Evolutionary conservation across 331 rosid genomes (phyloP).

Genomic region (Saraca asoca): DNA sequence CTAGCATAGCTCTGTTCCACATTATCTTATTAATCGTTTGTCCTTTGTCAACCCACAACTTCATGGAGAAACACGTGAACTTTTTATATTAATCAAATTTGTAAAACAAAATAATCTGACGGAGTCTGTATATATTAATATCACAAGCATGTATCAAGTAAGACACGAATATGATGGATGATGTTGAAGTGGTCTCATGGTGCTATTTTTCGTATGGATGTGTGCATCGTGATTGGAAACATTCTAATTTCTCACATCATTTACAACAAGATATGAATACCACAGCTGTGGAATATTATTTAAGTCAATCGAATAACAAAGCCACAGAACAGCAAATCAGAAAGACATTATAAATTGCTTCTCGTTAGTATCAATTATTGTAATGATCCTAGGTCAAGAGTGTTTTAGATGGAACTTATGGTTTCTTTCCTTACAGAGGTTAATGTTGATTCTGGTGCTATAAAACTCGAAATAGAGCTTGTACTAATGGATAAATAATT

Average conservation of each 20-base stretch:
- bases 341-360: too few relatives aligned
- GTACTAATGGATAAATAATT: too few relatives aligned
- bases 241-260: neutral
- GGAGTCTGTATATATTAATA: too few relatives aligned
- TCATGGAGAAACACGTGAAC: conserved; percentile 36
- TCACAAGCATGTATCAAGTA: conserved; percentile 3
- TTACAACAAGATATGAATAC: conserved; percentile 30
- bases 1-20: neutral
- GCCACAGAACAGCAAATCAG: neutral
- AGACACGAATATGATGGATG: neutral
- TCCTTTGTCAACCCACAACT: conserved; percentile 31
- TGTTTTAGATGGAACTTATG: too few relatives aligned
- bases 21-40: conserved; percentile 29
- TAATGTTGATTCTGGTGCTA: too few relatives aligned
- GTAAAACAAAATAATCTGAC: too few relatives aligned
- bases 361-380: too few relatives aligned
- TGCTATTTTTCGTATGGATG: neutral
- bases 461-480: too few relatives aligned
- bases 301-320: conserved; percentile 5
- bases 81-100: neutral
- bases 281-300: conserved; percentile 35
- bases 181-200: neutral
- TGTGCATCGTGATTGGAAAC: neutral
- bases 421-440: too few relatives aligned
- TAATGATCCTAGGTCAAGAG: neutral